These are phyloP conservation scores for Berkeleyomyces basicola DNA, from an alignment of 2,329 filamentous ascomycete genomes.

Conservation along the genomic window DNA sequence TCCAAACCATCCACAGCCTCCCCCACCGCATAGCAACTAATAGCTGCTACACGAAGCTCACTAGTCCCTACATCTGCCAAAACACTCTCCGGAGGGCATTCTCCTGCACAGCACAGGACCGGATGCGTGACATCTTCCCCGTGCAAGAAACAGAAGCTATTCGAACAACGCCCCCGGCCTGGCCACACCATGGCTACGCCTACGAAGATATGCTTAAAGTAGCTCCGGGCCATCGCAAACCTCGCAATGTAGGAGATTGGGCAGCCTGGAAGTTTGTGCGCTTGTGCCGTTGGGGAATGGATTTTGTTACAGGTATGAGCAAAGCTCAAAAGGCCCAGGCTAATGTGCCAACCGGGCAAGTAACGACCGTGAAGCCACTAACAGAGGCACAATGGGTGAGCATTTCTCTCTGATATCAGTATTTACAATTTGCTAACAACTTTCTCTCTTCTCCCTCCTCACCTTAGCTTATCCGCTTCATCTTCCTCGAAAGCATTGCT, in stretches of 20 bases:
- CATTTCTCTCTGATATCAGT: slow-evolving; percentile 1
- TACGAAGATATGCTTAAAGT: slow-evolving; percentile 63
- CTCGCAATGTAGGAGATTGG: slow-evolving; percentile 58
- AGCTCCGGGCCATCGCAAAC: slow-evolving; percentile 57
- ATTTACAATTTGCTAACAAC: not conserved
- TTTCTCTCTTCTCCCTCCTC: not conserved
- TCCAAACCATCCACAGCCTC: not conserved
- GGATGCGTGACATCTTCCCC: slow-evolving; percentile 46
- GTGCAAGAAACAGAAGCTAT: slow-evolving; percentile 43
- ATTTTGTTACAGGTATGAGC: slow-evolving; percentile 56
- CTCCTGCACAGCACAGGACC: slow-evolving; percentile 30
- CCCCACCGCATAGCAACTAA: not conserved
- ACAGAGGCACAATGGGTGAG: slow-evolving; percentile 69
- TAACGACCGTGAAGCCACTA: slow-evolving; percentile 41
- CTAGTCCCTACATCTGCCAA: not conserved
- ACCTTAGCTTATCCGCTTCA: slow-evolving; percentile 52
- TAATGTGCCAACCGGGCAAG: slow-evolving; percentile 36
- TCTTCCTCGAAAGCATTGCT: slow-evolving; percentile 89
- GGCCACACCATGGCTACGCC: slow-evolving; percentile 59
- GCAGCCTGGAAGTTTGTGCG: slow-evolving; percentile 63
- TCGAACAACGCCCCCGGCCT: slow-evolving; percentile 45
- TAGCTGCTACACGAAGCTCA: not conserved
- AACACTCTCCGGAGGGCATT: slow-evolving; percentile 24
- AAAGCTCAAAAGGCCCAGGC: slow-evolving; percentile 55
- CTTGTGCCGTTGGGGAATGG: slow-evolving; percentile 61